phyloP scores from a whole-genome alignment of 768 basidiomycete species.

The Mrakia gelida region DNA sequence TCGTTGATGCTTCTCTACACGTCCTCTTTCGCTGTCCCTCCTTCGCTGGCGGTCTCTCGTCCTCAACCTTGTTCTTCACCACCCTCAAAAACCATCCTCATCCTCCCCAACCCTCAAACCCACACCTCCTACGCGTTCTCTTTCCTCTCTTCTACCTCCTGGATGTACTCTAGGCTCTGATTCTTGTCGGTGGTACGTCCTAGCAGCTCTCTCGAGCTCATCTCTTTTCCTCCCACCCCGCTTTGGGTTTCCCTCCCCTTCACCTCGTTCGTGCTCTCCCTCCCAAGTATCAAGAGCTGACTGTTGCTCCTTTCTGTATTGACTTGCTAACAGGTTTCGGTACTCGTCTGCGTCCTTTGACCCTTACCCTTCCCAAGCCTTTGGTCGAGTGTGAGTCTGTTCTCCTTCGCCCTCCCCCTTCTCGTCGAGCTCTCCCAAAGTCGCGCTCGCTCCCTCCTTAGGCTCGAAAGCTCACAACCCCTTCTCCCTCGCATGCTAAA shows the following conservation, averaged over 20 bases:
- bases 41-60: not conserved
- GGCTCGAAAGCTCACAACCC: not conserved
- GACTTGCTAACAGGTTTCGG: conserved; percentile 47
- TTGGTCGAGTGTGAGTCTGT: conserved; percentile 43
- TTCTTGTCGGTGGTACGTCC: conserved; percentile 49
- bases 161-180: conserved; percentile 43
- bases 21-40: not conserved
- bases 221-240: not conserved
- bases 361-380: conserved; percentile 48
- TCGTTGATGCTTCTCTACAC: not conserved
- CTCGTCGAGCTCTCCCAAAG: not conserved
- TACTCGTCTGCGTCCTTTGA: conserved; percentile 50
- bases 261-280: not conserved
- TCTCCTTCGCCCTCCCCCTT: not conserved
- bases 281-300: not conserved
- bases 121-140: not conserved
- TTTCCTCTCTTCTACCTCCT: conserved; percentile 40
- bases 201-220: not conserved
- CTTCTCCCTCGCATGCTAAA: not conserved
- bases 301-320: not conserved
- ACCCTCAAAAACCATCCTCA: not conserved
- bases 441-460: not conserved
- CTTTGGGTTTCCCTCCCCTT: not conserved
- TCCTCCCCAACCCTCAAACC: not conserved
- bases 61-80: conserved; percentile 10